Conservation (phyloP, 768 basidiomycete species). For the Ramaria sp. region DNA sequence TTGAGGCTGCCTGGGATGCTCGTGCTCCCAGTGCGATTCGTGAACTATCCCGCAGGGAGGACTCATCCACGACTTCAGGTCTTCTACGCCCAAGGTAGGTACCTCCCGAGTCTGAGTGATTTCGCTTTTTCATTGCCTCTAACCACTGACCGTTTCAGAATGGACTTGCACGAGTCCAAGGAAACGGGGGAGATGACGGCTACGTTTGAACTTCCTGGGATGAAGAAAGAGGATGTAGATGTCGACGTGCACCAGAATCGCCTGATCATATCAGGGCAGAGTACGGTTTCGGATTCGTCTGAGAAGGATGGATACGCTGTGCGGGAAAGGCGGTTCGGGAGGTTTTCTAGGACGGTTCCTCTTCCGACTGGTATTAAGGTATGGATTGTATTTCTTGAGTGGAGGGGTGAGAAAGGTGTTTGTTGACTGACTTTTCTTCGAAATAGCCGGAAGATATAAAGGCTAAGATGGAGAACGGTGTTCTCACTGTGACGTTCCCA, state of each 20-base stretch:
- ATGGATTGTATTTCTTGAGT: too few relatives aligned
- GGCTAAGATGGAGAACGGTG: too few relatives aligned
- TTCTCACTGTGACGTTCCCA: too few relatives aligned
- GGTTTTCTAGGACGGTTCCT: conserved; percentile 8
- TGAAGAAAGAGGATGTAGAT: conserved; percentile 37
- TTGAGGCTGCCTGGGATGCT: conserved; percentile 3
- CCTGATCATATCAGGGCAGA: conserved; percentile 43
- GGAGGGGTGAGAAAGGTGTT: too few relatives aligned
- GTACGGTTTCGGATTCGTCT: conserved; percentile 20
- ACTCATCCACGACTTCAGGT: background rate
- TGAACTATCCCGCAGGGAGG: background rate
- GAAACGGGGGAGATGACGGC: conserved; percentile 40
- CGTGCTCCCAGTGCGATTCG: background rate
- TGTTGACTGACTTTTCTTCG: too few relatives aligned
- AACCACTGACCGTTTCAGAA: background rate
- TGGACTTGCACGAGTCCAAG: conserved; percentile 25
- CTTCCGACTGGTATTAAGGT: conserved; percentile 10
- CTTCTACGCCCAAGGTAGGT: background rate
- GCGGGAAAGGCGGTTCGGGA: conserved; percentile 19
- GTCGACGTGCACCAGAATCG: conserved; percentile 42
- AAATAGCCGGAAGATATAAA: too few relatives aligned
- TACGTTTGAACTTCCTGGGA: conserved; percentile 46
- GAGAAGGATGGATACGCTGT: conserved; percentile 26
- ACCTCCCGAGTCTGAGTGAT: background rate
- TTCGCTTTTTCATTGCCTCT: background rate